Evolutionary conservation across 805 yeast genomes (phyloP).

Genomic region (Kluyveromyces aestuarii): DNA sequence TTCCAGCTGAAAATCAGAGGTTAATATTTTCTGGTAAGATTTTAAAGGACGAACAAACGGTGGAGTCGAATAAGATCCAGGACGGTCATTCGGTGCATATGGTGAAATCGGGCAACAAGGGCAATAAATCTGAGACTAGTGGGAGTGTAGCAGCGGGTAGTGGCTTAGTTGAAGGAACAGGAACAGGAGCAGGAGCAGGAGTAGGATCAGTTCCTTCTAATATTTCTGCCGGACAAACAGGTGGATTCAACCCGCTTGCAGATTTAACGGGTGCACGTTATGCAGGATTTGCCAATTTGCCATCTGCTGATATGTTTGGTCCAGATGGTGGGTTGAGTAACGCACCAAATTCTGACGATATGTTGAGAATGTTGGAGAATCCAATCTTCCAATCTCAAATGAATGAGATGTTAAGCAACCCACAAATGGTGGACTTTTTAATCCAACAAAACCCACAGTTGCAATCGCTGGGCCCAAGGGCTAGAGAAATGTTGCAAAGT

Average conservation of each 20-base stretch:
- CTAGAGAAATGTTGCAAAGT: slow-evolving; percentile 74
- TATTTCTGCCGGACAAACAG: slow-evolving; percentile 73
- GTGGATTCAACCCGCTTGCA: slow-evolving; percentile 82
- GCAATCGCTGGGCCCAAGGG: slow-evolving; percentile 82
- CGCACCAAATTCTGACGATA: slow-evolving; percentile 68
- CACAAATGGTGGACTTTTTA: slow-evolving; percentile 77
- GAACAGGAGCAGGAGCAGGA: slow-evolving; percentile 18
- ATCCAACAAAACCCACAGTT: slow-evolving; percentile 79
- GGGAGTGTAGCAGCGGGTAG: slow-evolving; percentile 18
- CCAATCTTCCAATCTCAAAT: slow-evolving; percentile 78
- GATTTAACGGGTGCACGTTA: slow-evolving; percentile 92
- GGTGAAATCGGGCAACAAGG: slow-evolving; percentile 64
- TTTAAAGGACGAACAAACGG: slow-evolving; percentile 70
- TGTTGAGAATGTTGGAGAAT: slow-evolving; percentile 64
- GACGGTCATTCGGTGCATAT: slow-evolving; percentile 82
- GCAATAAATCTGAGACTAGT: slow-evolving; percentile 9
- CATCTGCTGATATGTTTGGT: slow-evolving; percentile 82
- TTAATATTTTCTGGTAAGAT: slow-evolving; percentile 92
- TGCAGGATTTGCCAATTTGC: slow-evolving; percentile 82
- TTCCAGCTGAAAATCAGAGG: slow-evolving; percentile 75
- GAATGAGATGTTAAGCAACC: slow-evolving; percentile 76
- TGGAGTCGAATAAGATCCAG: slow-evolving; percentile 71
- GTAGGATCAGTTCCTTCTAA: slow-evolving; percentile 52
- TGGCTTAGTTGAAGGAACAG: neutral
- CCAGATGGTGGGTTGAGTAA: slow-evolving; percentile 81